Conservation (phyloP, 139 green algal species). For the Medakamo hakoo region DNA sequence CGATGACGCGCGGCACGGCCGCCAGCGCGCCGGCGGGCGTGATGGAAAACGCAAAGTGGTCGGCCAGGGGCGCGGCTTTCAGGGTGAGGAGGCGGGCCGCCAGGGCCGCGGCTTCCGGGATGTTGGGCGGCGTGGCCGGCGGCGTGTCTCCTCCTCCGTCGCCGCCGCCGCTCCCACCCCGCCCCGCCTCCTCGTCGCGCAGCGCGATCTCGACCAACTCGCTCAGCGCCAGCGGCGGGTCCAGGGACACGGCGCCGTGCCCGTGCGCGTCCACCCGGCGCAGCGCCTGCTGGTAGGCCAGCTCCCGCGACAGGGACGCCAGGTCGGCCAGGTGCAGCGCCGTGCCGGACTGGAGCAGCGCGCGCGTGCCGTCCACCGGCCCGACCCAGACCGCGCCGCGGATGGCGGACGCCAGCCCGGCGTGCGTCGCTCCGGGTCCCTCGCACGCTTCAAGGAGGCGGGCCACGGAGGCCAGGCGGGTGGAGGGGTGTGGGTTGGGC, state of each 20-base stretch:
- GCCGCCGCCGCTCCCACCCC: slow-evolving; percentile 26
- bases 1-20: background rate
- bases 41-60: slow-evolving; percentile 46
- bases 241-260: slow-evolving; percentile 25
- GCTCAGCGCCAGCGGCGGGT: slow-evolving; percentile 19
- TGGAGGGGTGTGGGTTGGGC: background rate
- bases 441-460: slow-evolving; percentile 28
- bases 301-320: slow-evolving; percentile 37
- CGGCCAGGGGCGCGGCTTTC: slow-evolving; percentile 46
- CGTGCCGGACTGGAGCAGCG: slow-evolving; percentile 63
- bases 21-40: slow-evolving; percentile 5
- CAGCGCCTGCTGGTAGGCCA: slow-evolving; percentile 74
- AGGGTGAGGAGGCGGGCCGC: slow-evolving; percentile 30
- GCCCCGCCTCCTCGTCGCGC: slow-evolving; percentile 34
- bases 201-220: slow-evolving; percentile 48
- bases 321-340: slow-evolving; percentile 71
- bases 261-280: slow-evolving; percentile 21
- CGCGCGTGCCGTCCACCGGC: slow-evolving; percentile 43
- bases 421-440: slow-evolving; percentile 15
- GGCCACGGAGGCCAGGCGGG: slow-evolving; percentile 10
- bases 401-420: slow-evolving; percentile 50
- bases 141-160: slow-evolving; percentile 1
- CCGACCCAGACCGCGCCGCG: slow-evolving; percentile 58
- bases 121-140: slow-evolving; percentile 12
- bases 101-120: slow-evolving; percentile 43